Evolutionary conservation across 1,284 basidiomycete genomes (phyloP).

Genomic region (Pseudozyma sp.): DNA sequence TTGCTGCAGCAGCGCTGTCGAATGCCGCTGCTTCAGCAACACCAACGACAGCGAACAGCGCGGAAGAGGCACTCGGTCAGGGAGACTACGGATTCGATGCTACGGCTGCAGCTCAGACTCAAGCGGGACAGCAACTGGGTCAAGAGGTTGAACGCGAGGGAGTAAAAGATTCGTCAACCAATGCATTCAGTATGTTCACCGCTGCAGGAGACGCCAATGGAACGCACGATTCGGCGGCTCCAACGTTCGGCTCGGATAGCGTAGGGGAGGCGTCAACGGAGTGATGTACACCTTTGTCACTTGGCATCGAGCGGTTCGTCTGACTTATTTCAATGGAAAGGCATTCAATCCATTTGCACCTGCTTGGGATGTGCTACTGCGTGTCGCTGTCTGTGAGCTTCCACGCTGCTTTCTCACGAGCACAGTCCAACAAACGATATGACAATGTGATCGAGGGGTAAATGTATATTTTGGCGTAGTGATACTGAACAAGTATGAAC

Average conservation of each 20-base stretch:
- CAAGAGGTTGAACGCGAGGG: neutral
- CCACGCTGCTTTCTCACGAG: neutral
- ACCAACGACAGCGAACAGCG: neutral
- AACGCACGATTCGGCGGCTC: too few species aligned
- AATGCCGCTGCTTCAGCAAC: slow-evolving; percentile 22
- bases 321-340: too few species aligned
- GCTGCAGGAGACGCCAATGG: slow-evolving; percentile 7
- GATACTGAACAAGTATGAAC: neutral
- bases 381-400: too few species aligned
- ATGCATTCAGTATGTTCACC: slow-evolving; percentile 24
- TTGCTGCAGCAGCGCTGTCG: slow-evolving; percentile 45
- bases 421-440: too few species aligned
- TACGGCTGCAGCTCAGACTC: neutral
- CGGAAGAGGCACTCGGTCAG: too few species aligned
- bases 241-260: too few species aligned
- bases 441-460: neutral
- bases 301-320: too few species aligned
- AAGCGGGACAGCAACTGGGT: neutral
- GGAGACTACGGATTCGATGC: too few species aligned
- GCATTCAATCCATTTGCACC: too few species aligned
- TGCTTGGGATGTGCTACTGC: too few species aligned
- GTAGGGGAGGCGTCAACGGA: too few species aligned
- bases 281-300: too few species aligned
- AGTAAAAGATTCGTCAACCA: slow-evolving; percentile 11
- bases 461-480: neutral